Evolutionary conservation across 2,329 filamentous ascomycete species (phyloP), one percentile per base, ranked within the genome.

Genomic region (Paecilomyces sp.): DNA sequence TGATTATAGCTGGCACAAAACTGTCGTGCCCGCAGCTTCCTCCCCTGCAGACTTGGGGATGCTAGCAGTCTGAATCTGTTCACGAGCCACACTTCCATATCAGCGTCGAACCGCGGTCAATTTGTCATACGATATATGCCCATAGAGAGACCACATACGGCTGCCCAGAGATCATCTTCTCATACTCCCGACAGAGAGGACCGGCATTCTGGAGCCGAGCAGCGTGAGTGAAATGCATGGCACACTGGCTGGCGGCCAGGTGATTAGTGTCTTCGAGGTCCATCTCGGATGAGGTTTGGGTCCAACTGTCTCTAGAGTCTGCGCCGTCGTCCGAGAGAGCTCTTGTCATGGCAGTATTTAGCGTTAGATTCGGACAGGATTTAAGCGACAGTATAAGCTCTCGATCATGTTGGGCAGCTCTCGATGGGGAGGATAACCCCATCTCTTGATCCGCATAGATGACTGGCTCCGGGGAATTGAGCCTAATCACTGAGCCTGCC

Each of bases 1-100:
- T 53, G 22, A 57, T 61, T 64, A 52, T 64, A 64, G 15, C 57
- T 59, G 33, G 57, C 24, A 54, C 62, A 64, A 34, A 64, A 64
- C 13, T 54, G 58, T 13, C 62, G 62, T 25, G 58, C 60, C 28
- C 36, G 28, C 22, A 64, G 34, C 22, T 64, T 64, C 34, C 53
- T 62, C 2, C 58, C 31, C 15, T 57, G 59, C 24, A 64, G 61
- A n/a, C 58, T 18, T 8, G 58, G 57, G 31, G 56, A 62, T n/a
- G 13, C 28, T 34, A 61, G 36, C 13, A 60, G 57, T 55, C 57
- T 57, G 31, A 56, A 64, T 22, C 62, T 64, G 47, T 28, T 33
- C 34, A 25, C 22, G 24, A 53, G 15, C 41, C 41, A 47, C 13
- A 47, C 41, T 47, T 47, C 41, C 15, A 47, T 47, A 47, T 47